Conservation (phyloP, 306 rosid genomes). For the Phaseolus lunatus region DNA sequence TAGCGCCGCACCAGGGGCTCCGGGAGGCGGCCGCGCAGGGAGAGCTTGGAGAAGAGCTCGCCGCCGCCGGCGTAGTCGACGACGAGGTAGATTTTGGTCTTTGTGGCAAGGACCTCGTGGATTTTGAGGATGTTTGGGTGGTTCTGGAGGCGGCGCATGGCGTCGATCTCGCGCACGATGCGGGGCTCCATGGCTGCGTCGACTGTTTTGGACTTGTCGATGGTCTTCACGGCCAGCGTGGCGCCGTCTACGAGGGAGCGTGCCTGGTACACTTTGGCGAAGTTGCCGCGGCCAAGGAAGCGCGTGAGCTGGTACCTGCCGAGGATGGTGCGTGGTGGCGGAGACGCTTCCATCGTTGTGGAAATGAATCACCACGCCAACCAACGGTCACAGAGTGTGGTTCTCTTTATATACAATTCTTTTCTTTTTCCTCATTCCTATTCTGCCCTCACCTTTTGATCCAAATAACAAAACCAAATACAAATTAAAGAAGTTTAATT, state of each 20-base stretch:
- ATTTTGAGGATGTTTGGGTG: constrained; percentile 77
- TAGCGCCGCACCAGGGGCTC: constrained; percentile 67
- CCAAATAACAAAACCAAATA: too few species aligned
- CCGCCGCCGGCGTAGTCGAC: constrained; percentile 90
- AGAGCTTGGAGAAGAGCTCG: constrained; percentile 70
- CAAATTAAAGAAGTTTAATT: too few species aligned
- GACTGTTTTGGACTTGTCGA: constrained; percentile 71
- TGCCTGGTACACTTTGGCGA: constrained; percentile 88
- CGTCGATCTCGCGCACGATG: constrained; percentile 76
- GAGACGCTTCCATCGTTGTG: constrained; percentile 52
- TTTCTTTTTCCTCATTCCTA: background rate
- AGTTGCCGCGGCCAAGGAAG: constrained; percentile 84
- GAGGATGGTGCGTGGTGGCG: constrained; percentile 52
- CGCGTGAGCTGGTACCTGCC: constrained; percentile 73
- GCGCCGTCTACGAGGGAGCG: constrained; percentile 57
- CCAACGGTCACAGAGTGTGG: background rate
- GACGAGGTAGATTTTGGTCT: constrained; percentile 80
- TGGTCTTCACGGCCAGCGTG: constrained; percentile 76
- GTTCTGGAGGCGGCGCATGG: constrained; percentile 87
- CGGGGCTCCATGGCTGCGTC: constrained; percentile 76
- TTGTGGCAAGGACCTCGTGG: constrained; percentile 88
- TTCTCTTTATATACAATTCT: constrained; percentile 21
- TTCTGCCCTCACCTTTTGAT: constrained; percentile 13
- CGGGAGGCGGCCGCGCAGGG: constrained; percentile 56
- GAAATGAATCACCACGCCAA: background rate